Percentiles rank a stretch among this genome's conserved stretches.
Evolutionary conservation across 2,329 filamentous ascomycete genomes (phyloP).

Genomic region (Chaetomium sp.): DNA sequence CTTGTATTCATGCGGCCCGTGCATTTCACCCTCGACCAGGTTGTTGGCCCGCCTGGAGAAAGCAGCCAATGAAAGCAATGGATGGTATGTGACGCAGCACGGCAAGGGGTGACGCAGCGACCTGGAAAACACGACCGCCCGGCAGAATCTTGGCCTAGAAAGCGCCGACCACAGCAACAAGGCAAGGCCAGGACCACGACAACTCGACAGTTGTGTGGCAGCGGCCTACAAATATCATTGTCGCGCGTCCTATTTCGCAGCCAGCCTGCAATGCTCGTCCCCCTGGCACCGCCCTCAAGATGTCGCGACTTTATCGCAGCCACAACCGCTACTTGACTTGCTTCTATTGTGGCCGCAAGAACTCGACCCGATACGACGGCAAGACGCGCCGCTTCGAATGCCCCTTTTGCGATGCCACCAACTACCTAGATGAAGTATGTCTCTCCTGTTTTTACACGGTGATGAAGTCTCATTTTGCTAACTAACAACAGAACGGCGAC

Average conservation of each 20-base stretch:
- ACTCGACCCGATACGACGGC: slow-evolving; percentile 60
- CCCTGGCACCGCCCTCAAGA: slow-evolving; percentile 33
- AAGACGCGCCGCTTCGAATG: slow-evolving; percentile 70
- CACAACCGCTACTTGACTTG: slow-evolving; percentile 60
- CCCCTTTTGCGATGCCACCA: slow-evolving; percentile 78
- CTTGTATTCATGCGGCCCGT: neutral
- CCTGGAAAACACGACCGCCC: slow-evolving; percentile 35
- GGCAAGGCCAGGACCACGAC: too few relatives aligned
- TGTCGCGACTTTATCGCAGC: slow-evolving; percentile 46
- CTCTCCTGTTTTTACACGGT: neutral
- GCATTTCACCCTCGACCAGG: neutral
- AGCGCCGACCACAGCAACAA: slow-evolving; percentile 20
- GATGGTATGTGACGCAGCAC: neutral
- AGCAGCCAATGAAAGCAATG: neutral
- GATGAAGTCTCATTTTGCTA: neutral
- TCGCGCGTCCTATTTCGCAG: slow-evolving; percentile 7
- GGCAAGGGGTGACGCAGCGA: neutral
- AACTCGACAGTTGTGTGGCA: neutral
- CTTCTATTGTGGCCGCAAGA: slow-evolving; percentile 80
- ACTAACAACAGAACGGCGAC: slow-evolving; percentile 68
- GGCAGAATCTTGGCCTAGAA: slow-evolving; percentile 32
- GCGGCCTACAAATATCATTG: neutral
- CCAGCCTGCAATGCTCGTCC: slow-evolving; percentile 26
- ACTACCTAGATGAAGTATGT: slow-evolving; percentile 82
- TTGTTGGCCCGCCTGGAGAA: neutral